Evolutionary conservation across 75 land plant species (phyloP), one percentile per base, ranked within the genome.

Genomic region (Selaginella moellendorffii): DNA sequence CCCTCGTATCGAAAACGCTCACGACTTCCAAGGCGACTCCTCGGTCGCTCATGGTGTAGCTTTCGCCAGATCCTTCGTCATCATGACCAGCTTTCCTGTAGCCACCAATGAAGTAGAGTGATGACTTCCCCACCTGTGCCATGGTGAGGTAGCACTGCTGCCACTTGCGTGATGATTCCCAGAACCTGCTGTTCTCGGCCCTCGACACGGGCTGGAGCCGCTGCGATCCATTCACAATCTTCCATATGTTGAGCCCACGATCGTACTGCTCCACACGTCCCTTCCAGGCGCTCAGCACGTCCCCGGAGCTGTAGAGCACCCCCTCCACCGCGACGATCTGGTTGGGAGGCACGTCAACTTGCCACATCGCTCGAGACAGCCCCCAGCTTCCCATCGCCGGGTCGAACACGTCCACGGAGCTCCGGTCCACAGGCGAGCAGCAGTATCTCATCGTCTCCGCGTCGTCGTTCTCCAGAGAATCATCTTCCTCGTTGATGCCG

Each of bases 401-500:
- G 29, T 79, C 78, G 67, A 9, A 72, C 62, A 72, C 75, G 72
- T 79, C 81, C 5, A 74, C 81, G 17, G 78, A 79, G 63, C 81
- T 72, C 29, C 81, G 60, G 29, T 75, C 74, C 54, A 53, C 22
- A 18, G 24, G 17, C 27, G 14, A 53, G 46, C 46, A 5, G 46
- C 14, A 5, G 46, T 36, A n/a, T n/a, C n/a, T n/a, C n/a, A n/a
- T n/a, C n/a, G n/a, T n/a, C n/a, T n/a, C 10, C 46, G 5, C 46
- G 46, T 36, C 46, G 10, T 36, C 10, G 46, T 36, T 36, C 5
- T 14, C n/a, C n/a, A n/a, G n/a, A n/a, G n/a, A n/a, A n/a, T n/a
- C n/a, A n/a, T n/a, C n/a, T 9, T 51, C 25, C 19, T 20, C 28
- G 1, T 20, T 30, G 0, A 0, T 20, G 0, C 20, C 28, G 29